Percentiles rank a stretch among this genome's conserved stretches.
These are phyloP conservation scores for Leccinum subfulvum DNA, from an alignment of 1,284 basidiomycete species.

Conservation along the genomic window DNA sequence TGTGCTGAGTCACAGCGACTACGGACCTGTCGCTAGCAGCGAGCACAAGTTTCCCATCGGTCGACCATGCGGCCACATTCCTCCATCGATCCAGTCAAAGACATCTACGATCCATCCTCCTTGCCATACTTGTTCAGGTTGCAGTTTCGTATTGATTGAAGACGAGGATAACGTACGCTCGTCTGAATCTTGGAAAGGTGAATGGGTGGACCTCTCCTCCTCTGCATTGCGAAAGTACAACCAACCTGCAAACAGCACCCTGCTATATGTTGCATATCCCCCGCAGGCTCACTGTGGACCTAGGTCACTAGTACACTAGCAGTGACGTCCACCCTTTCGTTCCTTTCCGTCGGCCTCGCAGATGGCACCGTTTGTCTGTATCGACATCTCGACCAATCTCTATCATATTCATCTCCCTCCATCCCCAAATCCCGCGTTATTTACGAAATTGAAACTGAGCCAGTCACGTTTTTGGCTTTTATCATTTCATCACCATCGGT, in stretches of 20 bases:
- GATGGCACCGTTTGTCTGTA: conserved; percentile 93
- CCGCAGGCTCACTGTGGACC: conserved; percentile 6
- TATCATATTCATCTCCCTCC: conserved; percentile 67
- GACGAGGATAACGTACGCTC: conserved; percentile 77
- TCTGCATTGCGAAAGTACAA: conserved; percentile 80
- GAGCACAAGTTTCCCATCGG: no score
- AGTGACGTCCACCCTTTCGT: conserved; percentile 76
- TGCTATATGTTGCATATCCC: conserved; percentile 26
- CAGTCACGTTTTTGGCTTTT: conserved; percentile 91
- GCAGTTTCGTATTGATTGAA: conserved; percentile 37
- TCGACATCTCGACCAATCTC: conserved; percentile 86
- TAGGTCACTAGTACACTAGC: conserved; percentile 78
- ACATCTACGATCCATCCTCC: conserved; percentile 72
- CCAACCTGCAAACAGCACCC: conserved; percentile 79
- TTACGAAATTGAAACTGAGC: conserved; percentile 79
- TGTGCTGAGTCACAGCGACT: no score
- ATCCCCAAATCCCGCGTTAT: conserved; percentile 80
- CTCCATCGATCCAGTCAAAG: conserved; percentile 63
- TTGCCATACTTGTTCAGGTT: conserved; percentile 80
- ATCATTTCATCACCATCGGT: conserved; percentile 50
- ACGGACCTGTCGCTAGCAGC: no score
- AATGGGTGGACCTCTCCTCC: conserved; percentile 61
- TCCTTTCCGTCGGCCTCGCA: conserved; percentile 87
- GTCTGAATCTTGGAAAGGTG: conserved; percentile 76
- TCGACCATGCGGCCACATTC: no score